Base-by-base conservation (phyloP, 2,329 filamentous ascomycete genomes). In the Ascochyta rabiei region DNA sequence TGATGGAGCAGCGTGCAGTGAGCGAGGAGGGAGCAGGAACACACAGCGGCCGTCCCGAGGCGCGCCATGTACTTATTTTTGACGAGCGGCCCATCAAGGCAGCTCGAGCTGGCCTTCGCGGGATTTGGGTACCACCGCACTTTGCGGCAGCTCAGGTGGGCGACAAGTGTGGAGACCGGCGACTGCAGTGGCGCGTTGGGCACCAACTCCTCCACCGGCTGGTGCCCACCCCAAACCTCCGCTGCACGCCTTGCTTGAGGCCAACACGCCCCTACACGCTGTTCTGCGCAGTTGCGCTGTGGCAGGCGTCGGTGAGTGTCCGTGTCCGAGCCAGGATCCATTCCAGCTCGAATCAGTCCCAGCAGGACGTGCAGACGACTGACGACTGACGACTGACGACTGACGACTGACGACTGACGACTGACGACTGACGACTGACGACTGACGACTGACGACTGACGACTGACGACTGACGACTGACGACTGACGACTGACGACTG, bases 31-130 rank as follows among this genome's bases (percentile, higher is more conserved):
- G 48, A 57, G 56, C 44, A 52, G 52, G 56, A 60, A 57, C 45
- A 48, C 28, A 49, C 53, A 46, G 46, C 46, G 6, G 37, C 44
- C 45, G 34, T 47, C 61, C 63, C 60, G 57, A 61, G 66, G 63
- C 62, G 62, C 56, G 62, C 66, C 62, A 67, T 54, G 44, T 65
- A 61, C 60, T 67, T 67, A 68, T 67, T 66, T 45, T 45, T 42
- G 58, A 50, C 51, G 34, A 56, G 57, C 28, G 4, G 21, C 66
- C 58, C 55, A 63, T 61, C 53, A 26, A 13, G 19, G 47, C 56
- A 48, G 65, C 58, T 63, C 52, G 59, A 60, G 61, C 60, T 61
- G 59, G 63, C 55, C 55, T 40, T 56, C 53, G 62, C 55, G 57
- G 57, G 55, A 41, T 59, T 69, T 68, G 63, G 64, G 66, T 67